Base-by-base conservation (phyloP, 139 green algal species). In the Chlamydomonas incerta region DNA sequence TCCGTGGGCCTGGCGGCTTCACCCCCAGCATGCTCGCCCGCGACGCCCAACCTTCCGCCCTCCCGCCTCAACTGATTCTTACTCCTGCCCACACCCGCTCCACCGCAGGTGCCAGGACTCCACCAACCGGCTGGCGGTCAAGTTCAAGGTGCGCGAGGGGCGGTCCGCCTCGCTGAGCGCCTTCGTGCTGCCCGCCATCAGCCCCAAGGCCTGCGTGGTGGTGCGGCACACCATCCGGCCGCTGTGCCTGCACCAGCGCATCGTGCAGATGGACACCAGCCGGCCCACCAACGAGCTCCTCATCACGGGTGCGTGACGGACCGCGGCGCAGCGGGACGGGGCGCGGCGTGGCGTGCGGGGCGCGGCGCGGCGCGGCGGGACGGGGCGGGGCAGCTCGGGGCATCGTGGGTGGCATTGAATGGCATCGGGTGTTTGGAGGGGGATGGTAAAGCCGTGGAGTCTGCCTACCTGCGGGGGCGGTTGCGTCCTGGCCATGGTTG, bases 181-280 rank as follows among this genome's bases (percentile, higher is more conserved):
- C 41, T 91, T 92, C 58, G 71, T 95, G 52, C 87, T 96, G 55
- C 92, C 93, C 28, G 76, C 88, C 75, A 89, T 89, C 55, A 68
- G 74, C 5, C 93, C 93, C 74, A 94, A 93, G 83, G 89, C 88
- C 18, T 92, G 82, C 74, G 62, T 86, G 67, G 81, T 87, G 29
- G 80, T 91, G 21, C 63, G 69, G 28, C 90, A 93, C 74, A 86
- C 72, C 71, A 92, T 96, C 87, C 89, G 88, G 72, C 90, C 93
- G 14, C 88, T 96, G 31, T 95, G 93, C 90, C 85, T 96, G 69
- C 94, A 96, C 84, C 80, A 88, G 71, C 83, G 89, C 31, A 80
- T 92, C 37, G 34, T 73, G 6, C 50, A 80, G 68, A 52, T 75
- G 50, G 82, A 91, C 34, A 57, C 81, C 24, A 80, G 9, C 52